A percentile compares a stretch with the other conserved stretches of the same genome.
phyloP scores from a whole-genome alignment of 2,329 filamentous ascomycete genomes.

The Nemania serpens region DNA sequence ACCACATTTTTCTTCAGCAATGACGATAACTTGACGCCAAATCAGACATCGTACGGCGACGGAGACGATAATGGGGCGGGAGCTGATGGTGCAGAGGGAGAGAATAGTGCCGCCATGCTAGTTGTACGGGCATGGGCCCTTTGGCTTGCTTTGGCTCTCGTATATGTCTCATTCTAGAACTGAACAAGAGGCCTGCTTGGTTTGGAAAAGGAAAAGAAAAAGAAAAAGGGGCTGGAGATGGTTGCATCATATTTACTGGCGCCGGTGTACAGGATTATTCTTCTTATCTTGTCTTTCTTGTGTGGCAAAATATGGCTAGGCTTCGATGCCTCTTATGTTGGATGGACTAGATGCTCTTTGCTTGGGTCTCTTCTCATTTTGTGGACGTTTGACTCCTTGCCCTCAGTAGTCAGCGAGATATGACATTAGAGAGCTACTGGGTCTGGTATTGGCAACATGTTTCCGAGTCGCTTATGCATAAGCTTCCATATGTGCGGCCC shows the following conservation, averaged over 20 bases:
- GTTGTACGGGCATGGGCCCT: conserved; percentile 12
- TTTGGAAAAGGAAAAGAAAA: neutral
- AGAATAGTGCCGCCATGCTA: conserved; percentile 10
- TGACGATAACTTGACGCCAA: conserved; percentile 51
- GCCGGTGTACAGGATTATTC: conserved; percentile 2
- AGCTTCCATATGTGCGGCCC: neutral
- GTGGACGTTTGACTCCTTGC: neutral
- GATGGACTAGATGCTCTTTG: neutral
- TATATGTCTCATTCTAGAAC: conserved; percentile 7
- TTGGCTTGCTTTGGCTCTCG: conserved; percentile 17
- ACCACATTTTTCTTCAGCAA: conserved; percentile 56
- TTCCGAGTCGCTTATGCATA: neutral
- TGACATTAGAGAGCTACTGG: neutral
- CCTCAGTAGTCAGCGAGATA: neutral
- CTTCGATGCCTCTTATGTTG: neutral
- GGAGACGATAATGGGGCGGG: neutral
- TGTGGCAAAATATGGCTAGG: neutral
- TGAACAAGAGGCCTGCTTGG: neutral
- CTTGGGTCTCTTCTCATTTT: neutral
- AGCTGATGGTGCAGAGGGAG: neutral
- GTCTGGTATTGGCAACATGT: neutral
- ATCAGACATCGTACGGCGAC: conserved; percentile 49
- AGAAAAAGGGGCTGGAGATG: neutral
- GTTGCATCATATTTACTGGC: conserved; percentile 10
- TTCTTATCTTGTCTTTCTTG: neutral